Evolutionary conservation across 2,329 filamentous ascomycete species (phyloP), one percentile per base, ranked within the genome.

Genomic region (Sclerotinia minor): DNA sequence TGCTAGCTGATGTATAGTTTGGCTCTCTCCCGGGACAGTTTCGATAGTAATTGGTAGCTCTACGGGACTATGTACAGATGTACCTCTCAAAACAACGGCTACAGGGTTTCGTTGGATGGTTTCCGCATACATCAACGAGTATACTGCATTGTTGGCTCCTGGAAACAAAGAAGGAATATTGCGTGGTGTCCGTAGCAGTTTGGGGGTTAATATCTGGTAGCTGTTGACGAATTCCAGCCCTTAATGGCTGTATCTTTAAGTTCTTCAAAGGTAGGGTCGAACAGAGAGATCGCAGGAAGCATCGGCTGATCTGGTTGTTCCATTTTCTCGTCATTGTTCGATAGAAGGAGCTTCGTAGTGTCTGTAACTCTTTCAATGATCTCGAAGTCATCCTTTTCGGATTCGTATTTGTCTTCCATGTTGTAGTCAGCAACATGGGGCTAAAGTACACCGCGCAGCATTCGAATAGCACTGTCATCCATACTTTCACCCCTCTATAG

Each of bases 371-470:
- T 84, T 65, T 90, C 85, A 9, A 92, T 77, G 3, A 90, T 75
- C 74, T 90, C 88, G 69, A 87, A 90, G 24, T 86, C 87, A 19
- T 87, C 83, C 11, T 78, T 76, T 11, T 71, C 69, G 9, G 78
- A 75, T 2, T 79, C 75, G 71, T 90, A 91, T 65, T 86, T 84
- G 69, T 92, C 78, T 73, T 89, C 86, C 1, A 92, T 78, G 0
- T 80, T 82, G 73, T 88, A 91, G 73, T 91, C 84, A 21, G 79
- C 83, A 55, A 91, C 80, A 70, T 92, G 89, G 0, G 89, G 88
- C 2, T 84, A 86, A 26, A 92, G 77, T 0, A 89, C 86, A 0
- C 85, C 89, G 74, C 90, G 91, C 67, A 93, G 80, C 90, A 93
- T 92, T 2, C 90, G 84, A 2, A 92, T 82, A 0, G 92, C 83